phyloP scores from a whole-genome alignment of 2,329 filamentous ascomycete genomes.

The Lachnellula suecica region DNA sequence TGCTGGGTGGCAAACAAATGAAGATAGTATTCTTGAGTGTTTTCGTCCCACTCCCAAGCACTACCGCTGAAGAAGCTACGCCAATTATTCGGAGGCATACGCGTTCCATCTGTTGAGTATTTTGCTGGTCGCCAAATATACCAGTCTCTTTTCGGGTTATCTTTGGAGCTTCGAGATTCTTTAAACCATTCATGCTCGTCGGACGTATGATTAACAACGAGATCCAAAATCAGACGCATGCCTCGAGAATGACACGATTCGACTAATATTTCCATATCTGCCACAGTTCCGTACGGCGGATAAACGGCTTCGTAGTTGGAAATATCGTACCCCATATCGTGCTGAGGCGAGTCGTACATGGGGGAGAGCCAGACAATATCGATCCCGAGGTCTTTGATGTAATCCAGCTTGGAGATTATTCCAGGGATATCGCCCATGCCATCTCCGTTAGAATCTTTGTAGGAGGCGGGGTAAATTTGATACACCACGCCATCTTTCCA shows the following conservation, averaged over 20 bases:
- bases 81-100: slow-evolving; percentile 76
- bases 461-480: slow-evolving; percentile 58
- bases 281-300: slow-evolving; percentile 63
- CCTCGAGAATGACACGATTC: slow-evolving; percentile 57
- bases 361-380: slow-evolving; percentile 68
- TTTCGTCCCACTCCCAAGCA: slow-evolving; percentile 70
- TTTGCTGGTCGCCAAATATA: slow-evolving; percentile 64
- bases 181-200: slow-evolving; percentile 67
- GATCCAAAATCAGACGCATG: slow-evolving; percentile 71
- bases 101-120: slow-evolving; percentile 54
- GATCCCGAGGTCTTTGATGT: slow-evolving; percentile 58
- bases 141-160: slow-evolving; percentile 57
- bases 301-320: slow-evolving; percentile 67
- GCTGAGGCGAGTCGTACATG: slow-evolving; percentile 62
- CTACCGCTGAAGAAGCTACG: slow-evolving; percentile 59
- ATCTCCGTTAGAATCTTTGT: slow-evolving; percentile 56
- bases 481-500: slow-evolving; percentile 59
- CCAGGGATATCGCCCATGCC: slow-evolving; percentile 62
- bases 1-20: slow-evolving; percentile 74
- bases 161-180: slow-evolving; percentile 50
- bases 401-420: slow-evolving; percentile 60
- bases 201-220: slow-evolving; percentile 78
- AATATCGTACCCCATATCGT: slow-evolving; percentile 72
- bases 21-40: slow-evolving; percentile 74
- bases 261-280: slow-evolving; percentile 64